Evolutionary conservation across 345 rosid species (phyloP).

Genomic region (Abelmoschus esculentus): DNA sequence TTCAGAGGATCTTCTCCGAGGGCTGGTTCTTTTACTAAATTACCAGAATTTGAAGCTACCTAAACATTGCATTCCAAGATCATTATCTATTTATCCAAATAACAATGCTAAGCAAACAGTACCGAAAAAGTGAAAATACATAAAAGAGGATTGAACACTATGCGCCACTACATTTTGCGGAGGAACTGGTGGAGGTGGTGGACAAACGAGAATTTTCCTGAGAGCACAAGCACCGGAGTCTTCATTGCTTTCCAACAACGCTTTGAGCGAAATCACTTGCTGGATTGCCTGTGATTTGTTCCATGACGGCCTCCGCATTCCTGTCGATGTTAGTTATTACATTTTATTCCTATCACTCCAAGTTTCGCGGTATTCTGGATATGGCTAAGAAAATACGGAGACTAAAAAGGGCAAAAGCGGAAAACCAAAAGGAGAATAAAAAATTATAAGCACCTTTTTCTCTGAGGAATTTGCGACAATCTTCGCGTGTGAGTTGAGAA

Average conservation of each 20-base stretch:
- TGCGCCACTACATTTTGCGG: slow-evolving; percentile 30
- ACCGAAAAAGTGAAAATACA: not conserved
- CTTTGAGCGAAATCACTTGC: slow-evolving; percentile 86
- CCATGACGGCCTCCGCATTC: slow-evolving; percentile 97
- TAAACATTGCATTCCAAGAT: slow-evolving; percentile 12
- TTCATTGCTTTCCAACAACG: slow-evolving; percentile 54
- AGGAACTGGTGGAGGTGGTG: slow-evolving; percentile 20
- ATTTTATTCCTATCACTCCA: not conserved
- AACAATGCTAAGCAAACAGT: not conserved
- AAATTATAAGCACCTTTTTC: slow-evolving; percentile 46
- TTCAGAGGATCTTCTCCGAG: slow-evolving; percentile 38
- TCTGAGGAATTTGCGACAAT: slow-evolving; percentile 87
- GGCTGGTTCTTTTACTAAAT: slow-evolving; percentile 39
- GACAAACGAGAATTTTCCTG: slow-evolving; percentile 49
- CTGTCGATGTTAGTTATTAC: slow-evolving; percentile 27
- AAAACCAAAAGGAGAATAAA: not conserved
- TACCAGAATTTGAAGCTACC: slow-evolving; percentile 43
- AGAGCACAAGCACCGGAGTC: slow-evolving; percentile 67
- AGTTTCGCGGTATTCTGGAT: slow-evolving; percentile 9
- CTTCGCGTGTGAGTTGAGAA: slow-evolving; percentile 95
- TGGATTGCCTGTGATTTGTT: slow-evolving; percentile 98
- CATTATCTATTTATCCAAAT: not conserved
- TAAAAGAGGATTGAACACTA: slow-evolving; percentile 15
- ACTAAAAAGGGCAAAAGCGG: slow-evolving; percentile 23
- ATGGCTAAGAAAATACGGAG: not conserved